phyloP scores from a whole-genome alignment of 2,329 filamentous ascomycete genomes.

The Hymenoscyphus fructigenus region DNA sequence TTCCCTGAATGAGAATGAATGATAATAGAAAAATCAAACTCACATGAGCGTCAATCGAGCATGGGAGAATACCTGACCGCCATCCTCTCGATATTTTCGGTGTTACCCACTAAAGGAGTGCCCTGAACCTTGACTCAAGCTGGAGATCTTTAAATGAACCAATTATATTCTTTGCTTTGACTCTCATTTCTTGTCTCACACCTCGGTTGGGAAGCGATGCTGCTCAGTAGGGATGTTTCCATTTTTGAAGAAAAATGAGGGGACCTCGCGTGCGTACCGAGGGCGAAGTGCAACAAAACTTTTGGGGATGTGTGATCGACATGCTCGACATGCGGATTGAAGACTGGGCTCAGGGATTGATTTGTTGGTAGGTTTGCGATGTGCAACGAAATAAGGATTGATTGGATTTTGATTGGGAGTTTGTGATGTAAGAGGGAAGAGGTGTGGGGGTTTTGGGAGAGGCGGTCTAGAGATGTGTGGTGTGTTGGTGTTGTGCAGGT shows the following conservation, averaged over 20 bases:
- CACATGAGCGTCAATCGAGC: too few relatives aligned
- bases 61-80: too few relatives aligned
- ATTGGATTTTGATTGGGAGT: neutral
- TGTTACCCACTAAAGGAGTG: too few relatives aligned
- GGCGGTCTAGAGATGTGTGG: neutral
- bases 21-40: neutral
- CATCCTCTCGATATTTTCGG: too few relatives aligned
- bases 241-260: too few relatives aligned
- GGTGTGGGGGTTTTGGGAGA: neutral
- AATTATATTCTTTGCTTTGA: too few relatives aligned
- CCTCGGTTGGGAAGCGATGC: too few relatives aligned
- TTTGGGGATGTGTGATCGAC: neutral
- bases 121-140: too few relatives aligned
- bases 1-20: neutral
- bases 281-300: neutral
- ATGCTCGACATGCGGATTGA: neutral
- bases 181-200: too few relatives aligned
- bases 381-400: neutral
- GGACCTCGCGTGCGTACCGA: neutral
- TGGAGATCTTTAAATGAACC: too few relatives aligned
- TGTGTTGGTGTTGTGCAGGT: conserved; percentile 2
- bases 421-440: neutral
- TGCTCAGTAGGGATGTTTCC: too few relatives aligned
- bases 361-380: neutral
- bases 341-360: neutral